Conservation (phyloP, 345 rosid species). For the Populus nigra region DNA sequence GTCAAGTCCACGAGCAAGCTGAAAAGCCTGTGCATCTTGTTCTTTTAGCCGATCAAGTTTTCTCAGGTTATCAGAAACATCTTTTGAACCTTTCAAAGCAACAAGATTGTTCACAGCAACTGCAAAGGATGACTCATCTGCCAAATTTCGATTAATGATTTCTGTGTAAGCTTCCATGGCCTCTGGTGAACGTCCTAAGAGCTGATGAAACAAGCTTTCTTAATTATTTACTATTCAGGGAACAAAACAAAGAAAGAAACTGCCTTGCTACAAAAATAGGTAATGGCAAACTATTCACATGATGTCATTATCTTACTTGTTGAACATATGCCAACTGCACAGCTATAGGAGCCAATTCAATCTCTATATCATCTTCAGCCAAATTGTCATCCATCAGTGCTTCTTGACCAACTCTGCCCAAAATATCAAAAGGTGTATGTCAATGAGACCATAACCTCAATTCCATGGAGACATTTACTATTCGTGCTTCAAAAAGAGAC, state of each 20-base stretch:
- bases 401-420: conserved; percentile 86
- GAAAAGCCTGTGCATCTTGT: conserved; percentile 51
- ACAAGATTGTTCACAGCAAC: conserved; percentile 82
- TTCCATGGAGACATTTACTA: background rate
- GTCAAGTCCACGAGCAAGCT: conserved; percentile 66
- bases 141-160: conserved; percentile 61
- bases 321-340: conserved; percentile 89
- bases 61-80: conserved; percentile 70
- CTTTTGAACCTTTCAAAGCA: conserved; percentile 77
- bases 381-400: conserved; percentile 65
- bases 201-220: conserved; percentile 46
- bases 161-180: conserved; percentile 58
- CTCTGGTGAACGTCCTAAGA: conserved; percentile 63
- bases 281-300: background rate
- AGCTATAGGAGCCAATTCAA: conserved; percentile 78
- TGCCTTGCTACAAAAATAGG: background rate
- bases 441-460: background rate
- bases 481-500: background rate
- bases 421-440: background rate
- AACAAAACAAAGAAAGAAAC: background rate
- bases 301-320: conserved; percentile 49
- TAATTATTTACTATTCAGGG: conserved; percentile 19
- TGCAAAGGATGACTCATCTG: conserved; percentile 82
- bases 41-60: conserved; percentile 85
- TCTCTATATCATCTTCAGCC: conserved; percentile 81